Percentiles rank a stretch among this genome's conserved stretches.
Conservation (phyloP, 129 eudicot species). For the Rutidosis leptorrhynchoides region DNA sequence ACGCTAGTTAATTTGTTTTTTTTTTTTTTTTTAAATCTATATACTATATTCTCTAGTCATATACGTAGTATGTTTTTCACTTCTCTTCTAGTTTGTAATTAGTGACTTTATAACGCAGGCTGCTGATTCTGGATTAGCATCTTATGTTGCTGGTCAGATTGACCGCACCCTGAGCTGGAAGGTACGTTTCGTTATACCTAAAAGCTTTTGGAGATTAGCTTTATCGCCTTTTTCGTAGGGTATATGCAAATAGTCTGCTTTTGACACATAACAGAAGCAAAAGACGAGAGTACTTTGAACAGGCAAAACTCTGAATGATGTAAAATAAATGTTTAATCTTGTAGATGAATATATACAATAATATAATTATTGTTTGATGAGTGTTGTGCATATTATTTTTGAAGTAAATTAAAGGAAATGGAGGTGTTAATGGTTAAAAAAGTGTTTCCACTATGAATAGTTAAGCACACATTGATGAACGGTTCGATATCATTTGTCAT, state of each 20-base stretch:
- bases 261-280: neutral
- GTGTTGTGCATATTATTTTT: no score
- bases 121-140: conserved; percentile 83
- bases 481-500: no score
- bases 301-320: no score
- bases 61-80: neutral
- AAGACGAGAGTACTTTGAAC: neutral
- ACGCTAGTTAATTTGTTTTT: neutral
- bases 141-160: conserved; percentile 93
- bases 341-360: no score
- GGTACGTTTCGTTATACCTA: conserved; percentile 34
- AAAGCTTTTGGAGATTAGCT: neutral
- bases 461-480: no score
- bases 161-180: conserved; percentile 97
- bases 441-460: no score
- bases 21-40: neutral
- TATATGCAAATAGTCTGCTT: neutral
- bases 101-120: conserved; percentile 45
- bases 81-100: conserved; percentile 8
- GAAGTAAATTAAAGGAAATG: no score
- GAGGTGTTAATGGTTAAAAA: no score
- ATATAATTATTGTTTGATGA: no score
- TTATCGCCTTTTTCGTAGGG: neutral
- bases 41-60: neutral
- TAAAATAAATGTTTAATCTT: no score